A percentile compares a stretch with the other conserved stretches of the same genome.
These are phyloP conservation scores for Solanum chilense DNA, from an alignment of 257 asterid genomes.

Conservation along the genomic window DNA sequence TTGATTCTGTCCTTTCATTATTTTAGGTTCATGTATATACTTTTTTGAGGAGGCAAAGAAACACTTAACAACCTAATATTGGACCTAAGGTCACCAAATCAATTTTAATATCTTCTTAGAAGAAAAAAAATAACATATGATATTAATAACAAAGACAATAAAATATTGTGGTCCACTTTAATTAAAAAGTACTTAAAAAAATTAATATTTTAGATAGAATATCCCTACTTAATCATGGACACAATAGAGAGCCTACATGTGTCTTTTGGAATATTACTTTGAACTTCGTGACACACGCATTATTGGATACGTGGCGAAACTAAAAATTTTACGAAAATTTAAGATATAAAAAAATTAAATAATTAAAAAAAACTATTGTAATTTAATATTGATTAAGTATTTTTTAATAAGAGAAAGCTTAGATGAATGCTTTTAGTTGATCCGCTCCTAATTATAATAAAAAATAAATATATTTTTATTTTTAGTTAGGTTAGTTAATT, in stretches of 20 bases:
- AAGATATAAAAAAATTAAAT: too few species aligned
- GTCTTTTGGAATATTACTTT: neutral
- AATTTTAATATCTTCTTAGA: neutral
- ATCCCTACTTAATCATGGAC: neutral
- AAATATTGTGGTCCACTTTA: neutral
- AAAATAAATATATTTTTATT: neutral
- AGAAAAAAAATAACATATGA: neutral
- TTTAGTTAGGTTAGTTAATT: rapidly evolving
- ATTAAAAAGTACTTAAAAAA: neutral
- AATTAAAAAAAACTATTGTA: too few species aligned
- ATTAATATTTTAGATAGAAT: neutral
- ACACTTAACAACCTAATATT: neutral
- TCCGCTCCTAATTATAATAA: neutral
- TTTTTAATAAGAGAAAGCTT: neutral
- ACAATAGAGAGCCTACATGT: neutral
- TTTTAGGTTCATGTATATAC: neutral
- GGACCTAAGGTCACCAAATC: neutral
- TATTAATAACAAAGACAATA: neutral
- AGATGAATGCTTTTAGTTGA: too few species aligned
- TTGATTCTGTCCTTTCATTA: neutral
- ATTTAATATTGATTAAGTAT: neutral
- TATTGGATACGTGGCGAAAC: neutral
- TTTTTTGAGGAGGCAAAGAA: neutral
- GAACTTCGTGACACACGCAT: neutral
- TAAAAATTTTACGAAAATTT: neutral